A percentile compares a stretch with the other conserved stretches of the same genome.
phyloP scores from a whole-genome alignment of 495 filamentous ascomycete species.

The Bacidia gigantensis region DNA sequence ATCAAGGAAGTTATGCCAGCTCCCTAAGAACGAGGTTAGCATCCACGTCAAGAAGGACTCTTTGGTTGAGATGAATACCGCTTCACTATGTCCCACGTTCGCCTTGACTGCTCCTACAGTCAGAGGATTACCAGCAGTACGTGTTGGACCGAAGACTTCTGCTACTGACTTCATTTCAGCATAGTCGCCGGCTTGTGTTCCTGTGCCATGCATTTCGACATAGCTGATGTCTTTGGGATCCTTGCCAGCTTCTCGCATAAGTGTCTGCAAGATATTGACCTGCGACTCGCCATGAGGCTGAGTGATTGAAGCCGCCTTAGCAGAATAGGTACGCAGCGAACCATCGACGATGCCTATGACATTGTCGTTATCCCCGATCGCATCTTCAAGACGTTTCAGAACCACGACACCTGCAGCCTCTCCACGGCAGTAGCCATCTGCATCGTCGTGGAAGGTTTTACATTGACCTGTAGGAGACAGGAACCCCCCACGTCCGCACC shows the following conservation, averaged over 20 bases:
- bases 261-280: conserved; percentile 26
- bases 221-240: conserved; percentile 36
- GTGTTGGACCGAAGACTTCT: conserved; percentile 19
- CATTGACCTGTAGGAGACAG: conserved; percentile 40
- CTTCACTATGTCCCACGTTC: conserved; percentile 31
- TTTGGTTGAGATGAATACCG: conserved; percentile 7
- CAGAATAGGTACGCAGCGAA: conserved; percentile 28
- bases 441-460: conserved; percentile 41
- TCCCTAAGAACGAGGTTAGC: conserved; percentile 1
- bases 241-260: conserved; percentile 30
- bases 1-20: conserved; percentile 25
- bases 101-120: conserved; percentile 62
- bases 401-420: conserved; percentile 27
- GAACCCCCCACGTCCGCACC: conserved; percentile 29
- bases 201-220: conserved; percentile 38
- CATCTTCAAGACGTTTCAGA: conserved; percentile 44
- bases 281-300: conserved; percentile 37
- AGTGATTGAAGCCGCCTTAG: conserved; percentile 31
- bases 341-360: conserved; percentile 45
- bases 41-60: neutral
- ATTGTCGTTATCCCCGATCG: conserved; percentile 44
- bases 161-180: conserved; percentile 23
- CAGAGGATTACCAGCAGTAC: conserved; percentile 43
- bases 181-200: conserved; percentile 31
- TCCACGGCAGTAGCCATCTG: conserved; percentile 27